phyloP scores from a whole-genome alignment of 345 rosid genomes.

The Salix exigua region DNA sequence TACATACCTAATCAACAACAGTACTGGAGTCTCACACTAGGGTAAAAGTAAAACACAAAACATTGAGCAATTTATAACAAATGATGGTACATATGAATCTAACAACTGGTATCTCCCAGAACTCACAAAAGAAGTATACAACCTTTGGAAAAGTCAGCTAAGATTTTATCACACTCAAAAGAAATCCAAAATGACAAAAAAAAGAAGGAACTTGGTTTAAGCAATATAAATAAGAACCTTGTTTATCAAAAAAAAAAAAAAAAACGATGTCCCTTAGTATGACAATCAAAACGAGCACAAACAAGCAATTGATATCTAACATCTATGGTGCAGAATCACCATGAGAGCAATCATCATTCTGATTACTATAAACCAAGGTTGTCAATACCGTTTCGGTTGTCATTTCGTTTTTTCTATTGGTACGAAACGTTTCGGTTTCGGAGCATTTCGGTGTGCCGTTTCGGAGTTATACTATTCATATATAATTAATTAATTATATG shows the following conservation, averaged over 20 bases:
- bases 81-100: background rate
- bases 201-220: background rate
- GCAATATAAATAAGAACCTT: background rate
- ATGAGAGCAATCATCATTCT: background rate
- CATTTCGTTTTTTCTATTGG: too few relatives aligned
- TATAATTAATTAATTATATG: too few relatives aligned
- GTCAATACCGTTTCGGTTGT: too few relatives aligned
- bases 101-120: constrained; percentile 8
- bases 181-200: constrained; percentile 1
- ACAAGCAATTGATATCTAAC: background rate
- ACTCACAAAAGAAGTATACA: background rate
- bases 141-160: background rate
- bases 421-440: too few relatives aligned
- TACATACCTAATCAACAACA: constrained; percentile 65
- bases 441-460: too few relatives aligned
- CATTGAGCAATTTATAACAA: constrained; percentile 4
- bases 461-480: too few relatives aligned
- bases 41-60: constrained; percentile 9
- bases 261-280: background rate
- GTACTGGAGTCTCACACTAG: constrained; percentile 3
- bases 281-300: background rate
- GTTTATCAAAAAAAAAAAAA: background rate
- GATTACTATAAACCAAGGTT: background rate
- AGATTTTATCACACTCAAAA: background rate
- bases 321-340: background rate